Base-by-base conservation (phyloP, 805 yeast species). In the Candida fluviatilis region DNA sequence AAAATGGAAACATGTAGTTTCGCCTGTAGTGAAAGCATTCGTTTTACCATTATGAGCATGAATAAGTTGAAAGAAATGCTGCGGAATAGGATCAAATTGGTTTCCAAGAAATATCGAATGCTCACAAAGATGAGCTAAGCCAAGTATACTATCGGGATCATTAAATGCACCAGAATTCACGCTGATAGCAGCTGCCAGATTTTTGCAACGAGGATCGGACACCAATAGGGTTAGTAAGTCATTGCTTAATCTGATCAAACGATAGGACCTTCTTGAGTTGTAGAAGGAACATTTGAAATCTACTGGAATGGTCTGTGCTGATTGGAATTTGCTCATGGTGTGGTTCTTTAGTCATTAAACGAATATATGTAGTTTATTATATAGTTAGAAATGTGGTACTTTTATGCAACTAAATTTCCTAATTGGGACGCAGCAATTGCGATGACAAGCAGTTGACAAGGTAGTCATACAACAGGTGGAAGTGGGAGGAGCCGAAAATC, bases 91-190 rank as follows among this genome's bases (percentile, higher is more conserved):
- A 44, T 56, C 80, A 36, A 67, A 59, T 48, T 72, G 76, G 0
- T 84, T 75, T 2, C 82, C 84, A 39, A 51, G 45, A 45, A 54
- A 64, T 18, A 56, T 38, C 43, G 54, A 33, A 40, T 52, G 57
- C 41, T 58, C 57, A 42, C 57, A 42, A 39, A 55, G 36, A 63
- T 91, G 99, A 0, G 98, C 98, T 26, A 91, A 54, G 0, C 99
- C 99, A 0, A 79, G 79, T 1, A 83, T 48, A 4, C 70, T 71
- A 4, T 62, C 66, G 0, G 95, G 91, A 47, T 91, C 97, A 34
- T 80, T 70, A 51, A 80, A 81, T 2, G 95, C 80, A 6, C 99
- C 99, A 0, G 86, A 68, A 3, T 82, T 81, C 2, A 89, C 87
- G 27, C 86, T 76, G 5, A 91, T 50, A 1, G 95, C 79, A 14